A percentile compares a stretch with the other conserved stretches of the same genome.
phyloP scores from a whole-genome alignment of 495 filamentous ascomycete species.

The Penicillium riverlandense region DNA sequence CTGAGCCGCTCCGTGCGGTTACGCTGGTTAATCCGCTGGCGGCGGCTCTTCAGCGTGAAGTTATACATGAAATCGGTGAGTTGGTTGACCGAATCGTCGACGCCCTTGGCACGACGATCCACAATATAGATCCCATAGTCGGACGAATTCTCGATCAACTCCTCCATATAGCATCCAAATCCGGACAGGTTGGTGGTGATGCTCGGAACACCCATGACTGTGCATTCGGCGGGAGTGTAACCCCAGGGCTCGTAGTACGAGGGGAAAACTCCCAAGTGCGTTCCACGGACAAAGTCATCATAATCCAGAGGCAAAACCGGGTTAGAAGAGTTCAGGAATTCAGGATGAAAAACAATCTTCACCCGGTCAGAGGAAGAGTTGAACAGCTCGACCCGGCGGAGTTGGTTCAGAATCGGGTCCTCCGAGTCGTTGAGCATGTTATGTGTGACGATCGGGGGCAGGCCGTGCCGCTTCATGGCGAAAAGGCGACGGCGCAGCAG shows the following conservation, averaged over 20 bases:
- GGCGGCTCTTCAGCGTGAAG: constrained; percentile 86
- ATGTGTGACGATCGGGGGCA: constrained; percentile 97
- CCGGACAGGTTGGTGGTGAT: constrained; percentile 98
- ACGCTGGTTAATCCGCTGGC: constrained; percentile 96
- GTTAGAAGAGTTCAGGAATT: constrained; percentile 93
- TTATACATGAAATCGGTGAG: constrained; percentile 90
- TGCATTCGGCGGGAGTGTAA: constrained; percentile 97
- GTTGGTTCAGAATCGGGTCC: constrained; percentile 93
- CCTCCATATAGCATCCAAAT: constrained; percentile 99
- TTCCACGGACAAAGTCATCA: constrained; percentile 96
- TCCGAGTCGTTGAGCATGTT: constrained; percentile 95
- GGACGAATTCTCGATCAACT: constrained; percentile 92
- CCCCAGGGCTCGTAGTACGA: constrained; percentile 99
- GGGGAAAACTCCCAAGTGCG: constrained; percentile 88
- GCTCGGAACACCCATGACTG: constrained; percentile 97
- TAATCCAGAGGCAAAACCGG: constrained; percentile 94
- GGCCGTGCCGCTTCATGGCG: constrained; percentile 84
- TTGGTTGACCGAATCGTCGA: constrained; percentile 96
- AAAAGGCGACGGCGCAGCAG: constrained; percentile 87
- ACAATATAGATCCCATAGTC: constrained; percentile 99
- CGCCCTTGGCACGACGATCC: constrained; percentile 88
- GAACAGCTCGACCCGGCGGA: constrained; percentile 92
- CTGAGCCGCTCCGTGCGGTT: constrained; percentile 96
- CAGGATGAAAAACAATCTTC: constrained; percentile 96
- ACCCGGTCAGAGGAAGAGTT: constrained; percentile 92